Base-by-base conservation (phyloP, 345 rosid species). In the Pistacia atlantica region DNA sequence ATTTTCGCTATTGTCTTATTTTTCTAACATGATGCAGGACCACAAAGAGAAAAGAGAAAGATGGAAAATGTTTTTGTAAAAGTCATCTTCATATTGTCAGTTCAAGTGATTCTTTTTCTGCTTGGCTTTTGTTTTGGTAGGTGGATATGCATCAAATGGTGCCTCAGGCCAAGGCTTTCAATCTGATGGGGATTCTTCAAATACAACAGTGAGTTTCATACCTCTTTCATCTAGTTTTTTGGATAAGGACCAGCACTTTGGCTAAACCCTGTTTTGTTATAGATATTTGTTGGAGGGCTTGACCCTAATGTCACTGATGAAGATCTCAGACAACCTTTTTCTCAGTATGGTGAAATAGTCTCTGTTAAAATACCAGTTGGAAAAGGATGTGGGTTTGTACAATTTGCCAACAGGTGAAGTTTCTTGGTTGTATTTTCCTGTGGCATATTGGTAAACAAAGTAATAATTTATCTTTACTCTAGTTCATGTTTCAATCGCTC, bases 211-310 rank as follows among this genome's bases (percentile, higher is more conserved):
- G 90, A 88, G 86, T 82, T 77, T 74, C 78, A 51, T 73, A 66
- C 28, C 22, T 51, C 66, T 65, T 37, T 73, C 14, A 64, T 73
- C 60, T 82, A 28, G 80, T 38, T 76, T 75, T 71, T 28, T 62
- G 59, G 77, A 63, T 58, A 66, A 60, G 72, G 78, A 65, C 52
- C 45, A 67, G 69, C n/a, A 6, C 18, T 25, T 79, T 80, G 35
- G 61, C 76, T 81, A 37, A 84, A 76, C 73, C 52, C 49, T 81
- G 65, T 78, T 57, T 78, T 69, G 48, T 71, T 80, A 69, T 86
- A 96, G 99, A 92, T 96, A 83, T 96, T 96, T 87, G 98, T 96
- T 75, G 99, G 98, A 75, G 97, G 97, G 69, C 97, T 96, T 79
- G 98, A 92, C 86, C 89, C 95, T 58, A 85, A 82, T 79, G 97